These are phyloP conservation scores for Triadica sebifera DNA, from an alignment of 345 rosid species.

Conservation along the genomic window DNA sequence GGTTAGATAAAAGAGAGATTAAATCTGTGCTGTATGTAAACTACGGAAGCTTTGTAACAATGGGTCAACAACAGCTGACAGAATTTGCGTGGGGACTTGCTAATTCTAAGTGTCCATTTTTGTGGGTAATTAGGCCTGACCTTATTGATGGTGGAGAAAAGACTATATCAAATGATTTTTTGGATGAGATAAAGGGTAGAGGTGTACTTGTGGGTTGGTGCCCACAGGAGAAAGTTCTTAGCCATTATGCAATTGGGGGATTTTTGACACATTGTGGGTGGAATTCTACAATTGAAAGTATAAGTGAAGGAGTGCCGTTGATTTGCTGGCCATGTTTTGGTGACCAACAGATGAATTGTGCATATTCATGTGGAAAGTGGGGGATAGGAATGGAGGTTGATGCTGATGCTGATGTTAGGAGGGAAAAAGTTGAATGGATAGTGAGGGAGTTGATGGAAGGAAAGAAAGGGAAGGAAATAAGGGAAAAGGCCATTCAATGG, in stretches of 20 bases:
- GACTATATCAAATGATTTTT: background rate
- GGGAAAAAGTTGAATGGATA: background rate
- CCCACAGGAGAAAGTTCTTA: conserved; percentile 13
- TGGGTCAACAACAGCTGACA: background rate
- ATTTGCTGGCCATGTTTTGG: conserved; percentile 13
- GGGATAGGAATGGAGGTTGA: conserved; percentile 16
- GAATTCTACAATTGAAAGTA: conserved; percentile 10
- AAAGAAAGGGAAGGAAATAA: conserved; percentile 11
- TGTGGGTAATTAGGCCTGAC: conserved; percentile 17
- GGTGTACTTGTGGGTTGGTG: conserved; percentile 12
- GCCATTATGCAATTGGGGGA: conserved; percentile 11
- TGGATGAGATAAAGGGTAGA: conserved; percentile 6
- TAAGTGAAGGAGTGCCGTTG: conserved; percentile 6
- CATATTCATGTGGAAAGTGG: background rate
- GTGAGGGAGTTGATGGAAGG: conserved; percentile 9
- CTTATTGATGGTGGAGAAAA: background rate
- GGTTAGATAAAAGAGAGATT: background rate
- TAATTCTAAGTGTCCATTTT: conserved; percentile 4
- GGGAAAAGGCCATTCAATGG: background rate
- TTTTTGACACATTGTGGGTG: conserved; percentile 18
- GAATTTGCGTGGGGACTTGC: conserved; percentile 20
- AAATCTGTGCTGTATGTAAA: background rate
- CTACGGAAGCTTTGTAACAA: background rate
- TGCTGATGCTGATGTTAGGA: conserved; percentile 2
- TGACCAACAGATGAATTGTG: conserved; percentile 8